phyloP scores from a whole-genome alignment of 176 grass and related monocot species.

The Avena atlantica region DNA sequence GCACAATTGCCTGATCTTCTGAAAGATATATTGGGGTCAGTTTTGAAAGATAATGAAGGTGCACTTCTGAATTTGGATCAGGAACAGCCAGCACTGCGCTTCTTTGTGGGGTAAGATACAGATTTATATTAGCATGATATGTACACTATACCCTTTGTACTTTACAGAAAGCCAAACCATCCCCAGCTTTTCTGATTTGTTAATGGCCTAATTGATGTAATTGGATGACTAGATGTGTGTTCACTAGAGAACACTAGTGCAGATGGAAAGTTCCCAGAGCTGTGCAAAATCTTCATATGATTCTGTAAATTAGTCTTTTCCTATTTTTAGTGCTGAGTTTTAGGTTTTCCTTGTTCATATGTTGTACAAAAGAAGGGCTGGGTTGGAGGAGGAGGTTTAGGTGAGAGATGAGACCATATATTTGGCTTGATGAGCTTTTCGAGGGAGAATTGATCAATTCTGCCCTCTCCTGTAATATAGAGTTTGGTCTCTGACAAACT shows the following conservation, averaged over 20 bases:
- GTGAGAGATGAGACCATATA: neutral
- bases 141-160: neutral
- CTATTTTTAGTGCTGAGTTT: neutral
- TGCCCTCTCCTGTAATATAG: slow-evolving; percentile 10
- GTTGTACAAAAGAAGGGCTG: neutral
- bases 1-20: slow-evolving; percentile 91
- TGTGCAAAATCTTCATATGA: neutral
- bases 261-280: neutral
- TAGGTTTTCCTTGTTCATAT: slow-evolving; percentile 9
- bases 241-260: neutral
- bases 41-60: slow-evolving; percentile 96
- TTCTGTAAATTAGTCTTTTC: slow-evolving; percentile 19
- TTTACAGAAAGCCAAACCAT: slow-evolving; percentile 1
- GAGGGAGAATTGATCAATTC: slow-evolving; percentile 5
- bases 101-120: slow-evolving; percentile 89
- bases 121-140: slow-evolving; percentile 26
- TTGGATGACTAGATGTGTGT: neutral
- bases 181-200: slow-evolving; percentile 18
- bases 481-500: neutral
- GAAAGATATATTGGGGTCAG: slow-evolving; percentile 90
- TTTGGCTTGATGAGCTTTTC: neutral
- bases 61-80: slow-evolving; percentile 97
- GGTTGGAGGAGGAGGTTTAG: neutral
- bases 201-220: slow-evolving; percentile 17
- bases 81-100: slow-evolving; percentile 94